Percentiles rank a stretch among this genome's conserved stretches.
These are phyloP conservation scores for Colletotrichum tropicicola DNA, from an alignment of 2,329 filamentous ascomycete genomes.

Conservation along the genomic window DNA sequence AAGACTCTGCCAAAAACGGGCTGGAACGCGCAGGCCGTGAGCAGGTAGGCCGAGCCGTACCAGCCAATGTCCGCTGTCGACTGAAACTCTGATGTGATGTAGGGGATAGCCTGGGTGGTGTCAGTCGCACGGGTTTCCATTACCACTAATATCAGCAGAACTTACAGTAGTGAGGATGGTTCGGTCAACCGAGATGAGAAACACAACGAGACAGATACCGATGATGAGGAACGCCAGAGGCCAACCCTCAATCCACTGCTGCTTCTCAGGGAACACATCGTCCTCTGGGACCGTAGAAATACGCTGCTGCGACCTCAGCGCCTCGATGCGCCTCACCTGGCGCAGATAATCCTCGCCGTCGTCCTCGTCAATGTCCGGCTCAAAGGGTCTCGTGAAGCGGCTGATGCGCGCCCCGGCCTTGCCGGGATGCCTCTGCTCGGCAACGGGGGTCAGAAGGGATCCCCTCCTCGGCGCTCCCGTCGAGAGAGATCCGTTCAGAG, in stretches of 20 bases:
- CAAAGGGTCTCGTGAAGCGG: slow-evolving; percentile 22
- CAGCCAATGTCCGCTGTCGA: slow-evolving; percentile 53
- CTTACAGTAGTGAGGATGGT: slow-evolving; percentile 20
- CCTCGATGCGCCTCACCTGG: neutral
- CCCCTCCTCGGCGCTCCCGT: neutral
- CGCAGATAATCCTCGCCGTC: slow-evolving; percentile 1
- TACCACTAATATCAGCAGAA: neutral
- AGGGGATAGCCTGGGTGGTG: slow-evolving; percentile 44
- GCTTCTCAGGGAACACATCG: neutral
- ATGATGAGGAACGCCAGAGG: slow-evolving; percentile 4
- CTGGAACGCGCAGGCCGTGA: slow-evolving; percentile 39
- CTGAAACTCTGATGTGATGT: slow-evolving; percentile 49
- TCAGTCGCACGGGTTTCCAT: neutral
- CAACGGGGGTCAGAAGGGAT: neutral
- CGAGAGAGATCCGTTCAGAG: neutral
- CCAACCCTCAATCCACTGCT: slow-evolving; percentile 15
- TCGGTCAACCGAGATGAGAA: slow-evolving; percentile 16
- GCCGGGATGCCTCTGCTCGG: slow-evolving; percentile 24
- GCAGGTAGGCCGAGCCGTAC: slow-evolving; percentile 55
- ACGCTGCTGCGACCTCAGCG: neutral
- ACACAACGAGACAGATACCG: slow-evolving; percentile 21
- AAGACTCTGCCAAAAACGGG: slow-evolving; percentile 38
- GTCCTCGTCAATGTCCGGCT: slow-evolving; percentile 20
- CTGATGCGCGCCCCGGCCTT: slow-evolving; percentile 24
- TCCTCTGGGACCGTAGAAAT: neutral